Evolutionary conservation across 2,329 filamentous ascomycete species (phyloP).

Genomic region (Alternaria triticina): DNA sequence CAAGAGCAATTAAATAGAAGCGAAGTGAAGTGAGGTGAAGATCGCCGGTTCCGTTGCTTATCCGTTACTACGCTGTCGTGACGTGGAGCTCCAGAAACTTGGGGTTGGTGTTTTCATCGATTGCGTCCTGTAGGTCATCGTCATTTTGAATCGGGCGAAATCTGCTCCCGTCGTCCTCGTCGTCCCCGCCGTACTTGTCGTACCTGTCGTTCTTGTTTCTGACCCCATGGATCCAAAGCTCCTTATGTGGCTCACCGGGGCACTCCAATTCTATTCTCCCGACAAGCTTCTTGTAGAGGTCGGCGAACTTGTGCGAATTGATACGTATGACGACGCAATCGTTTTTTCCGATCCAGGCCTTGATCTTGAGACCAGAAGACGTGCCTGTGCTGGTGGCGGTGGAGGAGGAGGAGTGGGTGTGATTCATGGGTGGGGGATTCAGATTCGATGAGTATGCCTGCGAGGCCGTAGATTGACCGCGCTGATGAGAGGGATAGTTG

Average conservation of each 20-base stretch:
- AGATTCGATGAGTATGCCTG: conserved; percentile 38
- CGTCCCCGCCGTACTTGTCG: conserved; percentile 67
- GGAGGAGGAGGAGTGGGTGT: conserved; percentile 46
- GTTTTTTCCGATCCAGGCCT: conserved; percentile 85
- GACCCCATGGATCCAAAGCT: conserved; percentile 63
- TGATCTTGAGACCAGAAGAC: conserved; percentile 74
- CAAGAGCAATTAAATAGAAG: conserved; percentile 7
- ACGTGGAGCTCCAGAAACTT: conserved; percentile 66
- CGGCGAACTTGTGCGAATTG: conserved; percentile 75
- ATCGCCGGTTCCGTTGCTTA: background rate
- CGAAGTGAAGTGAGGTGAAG: background rate
- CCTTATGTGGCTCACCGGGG: conserved; percentile 61
- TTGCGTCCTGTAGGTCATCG: conserved; percentile 78
- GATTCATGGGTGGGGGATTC: conserved; percentile 46
- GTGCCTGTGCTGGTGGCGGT: conserved; percentile 38
- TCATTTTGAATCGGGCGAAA: conserved; percentile 78
- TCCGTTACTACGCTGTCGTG: conserved; percentile 23
- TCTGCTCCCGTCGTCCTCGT: too few species aligned
- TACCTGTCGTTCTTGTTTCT: too few species aligned
- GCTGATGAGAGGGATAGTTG: conserved; percentile 52
- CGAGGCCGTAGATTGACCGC: conserved; percentile 45
- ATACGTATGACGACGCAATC: conserved; percentile 93
- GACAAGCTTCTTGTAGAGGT: conserved; percentile 81
- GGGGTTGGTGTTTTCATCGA: conserved; percentile 81
- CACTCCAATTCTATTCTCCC: conserved; percentile 78